phyloP scores from a whole-genome alignment of 2,329 filamentous ascomycete genomes.

The Mycocentrospora acerina region DNA sequence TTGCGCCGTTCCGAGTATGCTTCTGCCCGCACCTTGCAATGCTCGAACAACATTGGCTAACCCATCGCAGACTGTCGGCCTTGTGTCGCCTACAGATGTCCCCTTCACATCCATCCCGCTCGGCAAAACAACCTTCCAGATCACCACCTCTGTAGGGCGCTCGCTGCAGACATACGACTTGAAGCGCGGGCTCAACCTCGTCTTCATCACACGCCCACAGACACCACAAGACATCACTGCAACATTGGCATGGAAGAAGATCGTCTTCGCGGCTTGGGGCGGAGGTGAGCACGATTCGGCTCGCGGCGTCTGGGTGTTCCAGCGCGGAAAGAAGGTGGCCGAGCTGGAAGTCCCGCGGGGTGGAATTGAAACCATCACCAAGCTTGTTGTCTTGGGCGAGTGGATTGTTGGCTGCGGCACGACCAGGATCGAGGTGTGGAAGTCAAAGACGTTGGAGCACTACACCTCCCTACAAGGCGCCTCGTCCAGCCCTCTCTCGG shows the following conservation, averaged over 20 bases:
- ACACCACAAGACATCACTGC: conserved; percentile 85
- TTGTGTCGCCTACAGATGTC: conserved; percentile 87
- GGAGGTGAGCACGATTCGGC: conserved; percentile 53
- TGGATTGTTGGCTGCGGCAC: conserved; percentile 83
- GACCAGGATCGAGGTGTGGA: conserved; percentile 86
- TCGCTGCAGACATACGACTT: conserved; percentile 95
- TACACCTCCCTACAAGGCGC: conserved; percentile 76
- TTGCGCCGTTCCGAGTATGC: conserved; percentile 87
- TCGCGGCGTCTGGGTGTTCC: conserved; percentile 85
- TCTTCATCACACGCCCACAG: conserved; percentile 90
- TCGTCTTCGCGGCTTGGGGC: conserved; percentile 88
- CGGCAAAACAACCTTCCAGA: conserved; percentile 93
- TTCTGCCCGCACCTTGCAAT: background rate
- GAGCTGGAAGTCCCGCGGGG: conserved; percentile 70
- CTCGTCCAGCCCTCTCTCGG: conserved; percentile 69
- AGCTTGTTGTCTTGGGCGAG: conserved; percentile 80
- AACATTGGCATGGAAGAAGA: conserved; percentile 82
- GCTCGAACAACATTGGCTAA: conserved; percentile 9
- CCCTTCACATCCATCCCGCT: conserved; percentile 88
- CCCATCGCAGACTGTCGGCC: conserved; percentile 72
- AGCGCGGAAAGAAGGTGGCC: conserved; percentile 81
- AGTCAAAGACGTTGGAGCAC: conserved; percentile 77
- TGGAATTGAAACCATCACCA: conserved; percentile 69
- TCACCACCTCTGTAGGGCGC: conserved; percentile 90
- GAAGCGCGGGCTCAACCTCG: conserved; percentile 81